These are phyloP conservation scores for Micractinium sp. DNA, from an alignment of 139 green algal species.

Conservation along the genomic window DNA sequence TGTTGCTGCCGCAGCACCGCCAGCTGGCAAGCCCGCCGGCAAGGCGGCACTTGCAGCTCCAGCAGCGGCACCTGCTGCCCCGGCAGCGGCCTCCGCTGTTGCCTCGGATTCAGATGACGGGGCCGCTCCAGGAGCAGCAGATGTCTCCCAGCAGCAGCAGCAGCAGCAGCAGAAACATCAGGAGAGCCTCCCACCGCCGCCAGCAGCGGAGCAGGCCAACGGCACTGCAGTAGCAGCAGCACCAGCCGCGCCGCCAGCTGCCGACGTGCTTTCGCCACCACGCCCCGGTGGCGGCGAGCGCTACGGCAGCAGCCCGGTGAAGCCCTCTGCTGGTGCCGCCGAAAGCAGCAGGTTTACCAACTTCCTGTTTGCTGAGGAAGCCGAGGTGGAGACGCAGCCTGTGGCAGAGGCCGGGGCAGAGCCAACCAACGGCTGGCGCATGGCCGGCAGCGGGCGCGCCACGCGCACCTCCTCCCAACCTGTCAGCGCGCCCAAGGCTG, in stretches of 20 bases:
- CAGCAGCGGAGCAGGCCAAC: not conserved
- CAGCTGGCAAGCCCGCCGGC: constrained; percentile 7
- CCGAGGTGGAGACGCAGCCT: not conserved
- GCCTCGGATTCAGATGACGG: not conserved
- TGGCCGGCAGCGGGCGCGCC: not conserved
- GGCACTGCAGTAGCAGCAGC: not conserved
- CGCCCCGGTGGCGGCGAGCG: not conserved
- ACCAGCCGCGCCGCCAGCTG: not conserved
- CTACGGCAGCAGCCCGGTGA: not conserved
- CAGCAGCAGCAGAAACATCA: not conserved
- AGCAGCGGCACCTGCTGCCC: not conserved
- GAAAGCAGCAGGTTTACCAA: constrained; percentile 20
- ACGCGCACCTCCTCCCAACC: not conserved
- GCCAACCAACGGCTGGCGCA: not conserved
- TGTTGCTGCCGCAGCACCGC: not conserved
- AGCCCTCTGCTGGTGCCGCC: too few relatives aligned
- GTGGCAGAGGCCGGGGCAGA: not conserved
- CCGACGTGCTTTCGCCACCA: not conserved
- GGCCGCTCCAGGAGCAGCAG: not conserved
- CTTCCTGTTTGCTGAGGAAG: constrained; percentile 15
- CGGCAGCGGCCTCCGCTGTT: not conserved
- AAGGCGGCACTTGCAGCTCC: not conserved
- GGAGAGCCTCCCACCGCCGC: too few relatives aligned
- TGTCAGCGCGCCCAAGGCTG: not conserved
- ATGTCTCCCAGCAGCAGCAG: not conserved